Base-by-base conservation (phyloP, 495 filamentous ascomycete species). In the Penicillium mononematosum region DNA sequence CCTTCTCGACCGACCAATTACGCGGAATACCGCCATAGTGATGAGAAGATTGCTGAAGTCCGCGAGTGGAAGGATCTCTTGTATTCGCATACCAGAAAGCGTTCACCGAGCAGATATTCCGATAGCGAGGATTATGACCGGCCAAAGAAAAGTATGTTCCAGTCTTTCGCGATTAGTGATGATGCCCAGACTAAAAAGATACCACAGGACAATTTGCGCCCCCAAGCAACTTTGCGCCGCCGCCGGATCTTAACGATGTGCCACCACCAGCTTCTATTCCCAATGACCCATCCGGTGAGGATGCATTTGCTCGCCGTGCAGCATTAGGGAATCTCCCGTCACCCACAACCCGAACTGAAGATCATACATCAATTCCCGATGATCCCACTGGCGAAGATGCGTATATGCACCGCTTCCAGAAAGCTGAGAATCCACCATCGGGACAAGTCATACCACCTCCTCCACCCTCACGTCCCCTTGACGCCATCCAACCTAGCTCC, bases 41-140 rank as follows among this genome's bases (percentile, higher is more conserved):
- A 96, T 31, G 93, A 96, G 69, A 87, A 88, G 60, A 82, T 92
- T 42, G 68, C 78, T 0, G 90, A 94, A 70, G 81, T 92, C 19
- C 79, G 84, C 38, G 92, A 96, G 55, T 98, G 93, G 93, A 95
- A 95, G 64, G 87, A 88, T 24, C 73, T 86, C 25, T 76, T 96
- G 22, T 95, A 95, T 70, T 86, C 87, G 19, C 89, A 92, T 73
- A 82, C 83, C 19, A 82, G 83, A 67, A 76, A 68, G 43, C 73
- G 75, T 52, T 78, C 66, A 24, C 72, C 60, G 53, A 78, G 73
- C 48, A 83, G 79, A 62, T 83, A 82, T 54, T 79, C 76, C 25
- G 83, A 85, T 58, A 84, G 80, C 54, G 83, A 80, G 43, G 73
- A 85, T 22, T 81, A 85, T 41, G 74, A 75, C 7, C 72, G 73